These are phyloP conservation scores for Citropsis articulata DNA, from an alignment of 345 rosid species.

Conservation along the genomic window DNA sequence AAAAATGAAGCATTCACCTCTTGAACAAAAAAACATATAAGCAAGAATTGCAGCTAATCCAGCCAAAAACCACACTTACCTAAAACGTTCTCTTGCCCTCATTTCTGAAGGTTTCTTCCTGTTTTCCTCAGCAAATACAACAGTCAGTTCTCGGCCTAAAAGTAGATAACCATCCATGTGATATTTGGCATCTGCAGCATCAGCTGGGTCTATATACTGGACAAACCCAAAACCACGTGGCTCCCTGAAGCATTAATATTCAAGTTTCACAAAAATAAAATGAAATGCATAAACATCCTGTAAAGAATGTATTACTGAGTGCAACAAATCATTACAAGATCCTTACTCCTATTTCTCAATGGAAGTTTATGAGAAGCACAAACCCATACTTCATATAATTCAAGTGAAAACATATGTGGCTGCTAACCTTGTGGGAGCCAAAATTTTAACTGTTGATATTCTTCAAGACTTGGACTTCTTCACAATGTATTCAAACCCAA, in stretches of 20 bases:
- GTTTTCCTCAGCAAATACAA: slow-evolving; percentile 87
- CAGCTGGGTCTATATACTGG: slow-evolving; percentile 76
- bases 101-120: slow-evolving; percentile 91
- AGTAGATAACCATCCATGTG: slow-evolving; percentile 83
- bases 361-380: slow-evolving; percentile 24
- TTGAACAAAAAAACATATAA: not conserved
- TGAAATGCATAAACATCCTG: not conserved
- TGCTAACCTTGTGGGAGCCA: slow-evolving; percentile 67
- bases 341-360: slow-evolving; percentile 2
- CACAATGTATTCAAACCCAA: slow-evolving; percentile 53
- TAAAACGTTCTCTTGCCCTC: slow-evolving; percentile 65
- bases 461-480: slow-evolving; percentile 67
- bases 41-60: not conserved
- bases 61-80: slow-evolving; percentile 29
- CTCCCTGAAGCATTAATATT: slow-evolving; percentile 43
- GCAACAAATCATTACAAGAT: slow-evolving; percentile 14
- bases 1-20: not conserved
- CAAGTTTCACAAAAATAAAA: not conserved
- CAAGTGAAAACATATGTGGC: slow-evolving; percentile 33
- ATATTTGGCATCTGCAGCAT: slow-evolving; percentile 88
- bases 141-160: slow-evolving; percentile 72
- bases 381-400: slow-evolving; percentile 24
- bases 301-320: not conserved
- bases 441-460: slow-evolving; percentile 39
- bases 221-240: slow-evolving; percentile 95